phyloP scores from a whole-genome alignment of 2,329 filamentous ascomycete species.

The Raffaelea ambrosiae region DNA sequence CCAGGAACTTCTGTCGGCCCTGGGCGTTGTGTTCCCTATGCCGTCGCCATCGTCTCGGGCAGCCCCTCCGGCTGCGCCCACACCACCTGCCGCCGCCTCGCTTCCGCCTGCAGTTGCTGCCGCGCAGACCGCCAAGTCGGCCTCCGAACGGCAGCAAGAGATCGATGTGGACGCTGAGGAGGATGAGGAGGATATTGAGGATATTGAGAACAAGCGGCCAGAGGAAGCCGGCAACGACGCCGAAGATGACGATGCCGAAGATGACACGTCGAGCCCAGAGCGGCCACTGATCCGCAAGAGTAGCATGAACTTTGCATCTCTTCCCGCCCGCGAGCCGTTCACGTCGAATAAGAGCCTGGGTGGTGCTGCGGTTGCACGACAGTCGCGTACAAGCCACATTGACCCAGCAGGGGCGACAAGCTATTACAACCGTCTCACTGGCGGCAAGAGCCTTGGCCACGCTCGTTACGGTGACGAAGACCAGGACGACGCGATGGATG shows the following conservation, averaged over 20 bases:
- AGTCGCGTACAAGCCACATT: constrained; percentile 70
- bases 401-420: constrained; percentile 63
- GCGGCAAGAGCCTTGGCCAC: constrained; percentile 61
- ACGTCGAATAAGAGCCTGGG: constrained; percentile 77
- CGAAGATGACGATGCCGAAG: background rate
- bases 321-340: constrained; percentile 84
- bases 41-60: background rate
- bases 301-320: constrained; percentile 86
- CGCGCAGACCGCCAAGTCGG: background rate
- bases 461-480: too few species aligned
- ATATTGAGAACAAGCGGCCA: background rate
- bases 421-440: constrained; percentile 65
- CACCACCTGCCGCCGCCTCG: background rate
- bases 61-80: constrained; percentile 6
- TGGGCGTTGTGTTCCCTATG: constrained; percentile 1
- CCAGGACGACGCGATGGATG: constrained; percentile 45
- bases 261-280: constrained; percentile 62
- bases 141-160: background rate
- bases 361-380: constrained; percentile 34
- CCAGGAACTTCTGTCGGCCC: constrained; percentile 7
- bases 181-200: background rate
- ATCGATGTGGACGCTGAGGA: background rate
- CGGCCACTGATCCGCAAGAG: constrained; percentile 80
- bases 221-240: background rate
- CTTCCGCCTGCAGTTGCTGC: background rate